Evolutionary conservation across 2,329 filamentous ascomycete species (phyloP).

Genomic region (Fonsecaea nubica): DNA sequence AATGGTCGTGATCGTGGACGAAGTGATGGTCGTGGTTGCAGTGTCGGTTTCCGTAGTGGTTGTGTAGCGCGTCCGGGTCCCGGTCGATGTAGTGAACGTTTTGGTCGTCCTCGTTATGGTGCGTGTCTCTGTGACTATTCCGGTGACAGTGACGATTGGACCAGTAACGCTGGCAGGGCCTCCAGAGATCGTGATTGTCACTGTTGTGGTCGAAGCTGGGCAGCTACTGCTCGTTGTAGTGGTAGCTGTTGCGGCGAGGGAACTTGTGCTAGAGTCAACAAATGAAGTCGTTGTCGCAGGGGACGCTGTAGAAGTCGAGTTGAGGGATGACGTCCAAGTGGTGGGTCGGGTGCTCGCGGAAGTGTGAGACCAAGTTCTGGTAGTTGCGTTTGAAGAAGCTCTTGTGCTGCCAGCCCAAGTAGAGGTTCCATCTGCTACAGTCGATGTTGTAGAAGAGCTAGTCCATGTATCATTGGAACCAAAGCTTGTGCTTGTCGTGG

Average conservation of each 20-base stretch:
- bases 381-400: conserved; percentile 12
- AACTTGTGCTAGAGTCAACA: conserved; percentile 18
- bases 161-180: conserved; percentile 3
- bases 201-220: conserved; percentile 7
- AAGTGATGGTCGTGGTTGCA: conserved; percentile 15
- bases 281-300: background rate
- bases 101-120: conserved; percentile 19
- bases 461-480: conserved; percentile 2
- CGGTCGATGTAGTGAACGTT: background rate
- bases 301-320: conserved; percentile 13
- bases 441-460: background rate
- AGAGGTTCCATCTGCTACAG: conserved; percentile 1
- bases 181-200: conserved; percentile 11
- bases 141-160: background rate
- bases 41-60: conserved; percentile 15
- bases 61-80: conserved; percentile 4
- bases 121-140: conserved; percentile 4
- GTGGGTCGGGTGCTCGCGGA: background rate
- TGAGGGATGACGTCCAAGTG: background rate
- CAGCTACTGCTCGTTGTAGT: conserved; percentile 13
- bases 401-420: conserved; percentile 11
- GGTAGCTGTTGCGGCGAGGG: conserved; percentile 10
- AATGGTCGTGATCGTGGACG: conserved; percentile 18
- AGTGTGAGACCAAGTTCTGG: background rate
- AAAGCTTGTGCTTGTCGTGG: conserved; percentile 15